These are phyloP conservation scores for Verticillium longisporum DNA, from an alignment of 2,329 filamentous ascomycete genomes.

Conservation along the genomic window DNA sequence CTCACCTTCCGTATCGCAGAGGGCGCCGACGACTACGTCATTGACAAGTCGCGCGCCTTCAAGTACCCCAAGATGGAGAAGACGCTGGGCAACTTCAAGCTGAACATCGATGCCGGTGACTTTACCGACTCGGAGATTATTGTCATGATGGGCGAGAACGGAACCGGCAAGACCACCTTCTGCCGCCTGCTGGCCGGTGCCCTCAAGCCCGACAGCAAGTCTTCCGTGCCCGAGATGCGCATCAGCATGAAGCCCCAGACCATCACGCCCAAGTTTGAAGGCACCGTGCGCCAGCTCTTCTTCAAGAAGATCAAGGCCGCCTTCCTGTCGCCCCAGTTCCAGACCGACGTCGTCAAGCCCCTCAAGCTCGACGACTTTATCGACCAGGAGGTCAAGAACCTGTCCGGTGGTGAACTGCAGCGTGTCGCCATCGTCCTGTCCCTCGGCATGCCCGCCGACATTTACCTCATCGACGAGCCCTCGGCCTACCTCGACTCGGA, in stretches of 20 bases:
- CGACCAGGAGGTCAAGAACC: constrained; percentile 97
- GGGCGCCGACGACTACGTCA: constrained; percentile 78
- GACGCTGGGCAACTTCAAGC: constrained; percentile 81
- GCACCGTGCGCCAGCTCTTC: constrained; percentile 94
- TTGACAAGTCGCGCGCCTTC: constrained; percentile 80
- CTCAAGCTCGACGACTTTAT: constrained; percentile 98
- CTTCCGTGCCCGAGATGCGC: constrained; percentile 83
- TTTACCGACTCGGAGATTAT: constrained; percentile 99
- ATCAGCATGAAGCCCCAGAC: constrained; percentile 99
- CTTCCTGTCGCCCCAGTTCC: constrained; percentile 95
- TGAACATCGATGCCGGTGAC: constrained; percentile 71
- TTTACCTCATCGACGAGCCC: constrained; percentile 97
- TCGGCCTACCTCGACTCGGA: constrained; percentile 97
- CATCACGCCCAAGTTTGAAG: constrained; percentile 96
- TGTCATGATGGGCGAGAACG: constrained; percentile 99
- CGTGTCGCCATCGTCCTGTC: constrained; percentile 96
- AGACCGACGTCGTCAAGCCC: constrained; percentile 99
- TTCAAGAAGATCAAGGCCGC: constrained; percentile 99
- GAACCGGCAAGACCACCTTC: constrained; percentile 98
- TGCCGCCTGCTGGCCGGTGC: constrained; percentile 92
- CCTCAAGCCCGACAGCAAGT: constrained; percentile 77
- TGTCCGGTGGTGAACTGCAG: constrained; percentile 98
- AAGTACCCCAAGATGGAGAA: constrained; percentile 87
- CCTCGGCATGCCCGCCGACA: constrained; percentile 92
- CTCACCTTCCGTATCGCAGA: constrained; percentile 93